Percentiles rank a stretch among this genome's conserved stretches.
These are phyloP conservation scores for Ulota crispa DNA, from an alignment of 225 moss, liverwort and hornwort genomes.

Conservation along the genomic window DNA sequence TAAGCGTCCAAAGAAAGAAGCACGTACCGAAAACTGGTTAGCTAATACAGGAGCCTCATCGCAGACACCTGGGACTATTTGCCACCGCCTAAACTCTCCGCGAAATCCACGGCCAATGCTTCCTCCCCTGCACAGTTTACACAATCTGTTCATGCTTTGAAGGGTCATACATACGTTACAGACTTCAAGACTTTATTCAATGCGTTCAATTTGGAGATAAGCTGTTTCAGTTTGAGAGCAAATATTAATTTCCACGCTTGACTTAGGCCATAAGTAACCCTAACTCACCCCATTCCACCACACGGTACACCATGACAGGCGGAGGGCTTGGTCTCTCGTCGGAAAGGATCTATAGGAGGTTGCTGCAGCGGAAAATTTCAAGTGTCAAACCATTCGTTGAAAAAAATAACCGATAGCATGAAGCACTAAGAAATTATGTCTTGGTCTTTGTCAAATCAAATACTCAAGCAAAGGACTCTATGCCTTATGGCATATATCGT, in stretches of 20 bases:
- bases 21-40: slow-evolving; percentile 87
- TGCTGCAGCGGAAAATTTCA: slow-evolving; percentile 51
- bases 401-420: background rate
- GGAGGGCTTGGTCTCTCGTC: slow-evolving; percentile 70
- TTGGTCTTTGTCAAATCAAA: background rate
- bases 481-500: background rate
- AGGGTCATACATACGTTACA: background rate
- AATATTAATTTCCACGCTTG: slow-evolving; percentile 2
- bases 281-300: slow-evolving; percentile 95
- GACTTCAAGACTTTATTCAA: background rate
- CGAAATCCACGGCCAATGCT: slow-evolving; percentile 97
- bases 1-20: slow-evolving; percentile 9
- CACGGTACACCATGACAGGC: slow-evolving; percentile 98
- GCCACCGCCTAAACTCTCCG: slow-evolving; percentile 98
- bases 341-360: slow-evolving; percentile 96
- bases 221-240: background rate
- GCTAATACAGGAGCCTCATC: slow-evolving; percentile 94
- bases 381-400: slow-evolving; percentile 8
- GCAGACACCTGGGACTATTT: slow-evolving; percentile 77
- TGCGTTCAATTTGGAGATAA: background rate
- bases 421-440: background rate
- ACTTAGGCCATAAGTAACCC: background rate
- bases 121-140: slow-evolving; percentile 70
- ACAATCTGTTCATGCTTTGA: background rate
- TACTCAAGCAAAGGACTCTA: background rate